These are phyloP conservation scores for Nakataea oryzae DNA, from an alignment of 2,329 filamentous ascomycete species.

Conservation along the genomic window DNA sequence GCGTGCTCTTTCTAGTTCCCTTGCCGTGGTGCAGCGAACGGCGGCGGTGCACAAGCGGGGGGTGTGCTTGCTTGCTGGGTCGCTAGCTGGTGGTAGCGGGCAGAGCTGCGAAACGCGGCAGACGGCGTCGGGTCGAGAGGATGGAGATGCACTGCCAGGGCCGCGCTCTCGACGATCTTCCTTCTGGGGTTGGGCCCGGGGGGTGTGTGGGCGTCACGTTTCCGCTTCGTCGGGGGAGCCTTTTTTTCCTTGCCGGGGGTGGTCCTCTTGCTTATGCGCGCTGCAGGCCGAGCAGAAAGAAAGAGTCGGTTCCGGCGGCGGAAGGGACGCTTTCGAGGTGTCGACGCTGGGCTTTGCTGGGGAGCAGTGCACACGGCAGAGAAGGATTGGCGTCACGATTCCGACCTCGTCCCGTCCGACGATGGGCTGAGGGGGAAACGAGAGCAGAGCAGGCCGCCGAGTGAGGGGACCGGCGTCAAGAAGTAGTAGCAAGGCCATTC, in stretches of 20 bases:
- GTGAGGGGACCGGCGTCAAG: slow-evolving; percentile 3
- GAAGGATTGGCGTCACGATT: neutral
- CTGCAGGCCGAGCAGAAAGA: neutral
- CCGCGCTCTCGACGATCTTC: neutral
- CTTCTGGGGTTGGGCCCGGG: neutral
- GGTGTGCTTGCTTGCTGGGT: neutral
- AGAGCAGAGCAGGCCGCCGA: neutral
- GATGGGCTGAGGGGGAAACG: slow-evolving; percentile 2
- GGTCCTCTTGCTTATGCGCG: neutral
- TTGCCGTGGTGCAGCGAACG: neutral
- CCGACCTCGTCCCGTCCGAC: slow-evolving; percentile 5
- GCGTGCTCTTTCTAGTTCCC: neutral
- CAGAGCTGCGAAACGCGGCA: no score
- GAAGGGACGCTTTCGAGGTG: neutral
- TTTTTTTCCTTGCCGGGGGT: neutral
- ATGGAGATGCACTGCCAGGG: no score
- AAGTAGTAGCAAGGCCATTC: neutral
- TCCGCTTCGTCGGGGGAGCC: neutral
- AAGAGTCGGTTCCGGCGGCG: no score
- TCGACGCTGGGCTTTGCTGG: neutral
- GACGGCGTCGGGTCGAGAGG: no score
- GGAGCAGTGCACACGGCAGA: neutral
- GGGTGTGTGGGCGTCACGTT: no score
- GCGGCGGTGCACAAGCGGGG: neutral
- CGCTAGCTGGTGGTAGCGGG: neutral